A percentile compares a stretch with the other conserved stretches of the same genome.
These are phyloP conservation scores for Colletotrichum somersetense DNA, from an alignment of 2,329 filamentous ascomycete genomes.

Conservation along the genomic window DNA sequence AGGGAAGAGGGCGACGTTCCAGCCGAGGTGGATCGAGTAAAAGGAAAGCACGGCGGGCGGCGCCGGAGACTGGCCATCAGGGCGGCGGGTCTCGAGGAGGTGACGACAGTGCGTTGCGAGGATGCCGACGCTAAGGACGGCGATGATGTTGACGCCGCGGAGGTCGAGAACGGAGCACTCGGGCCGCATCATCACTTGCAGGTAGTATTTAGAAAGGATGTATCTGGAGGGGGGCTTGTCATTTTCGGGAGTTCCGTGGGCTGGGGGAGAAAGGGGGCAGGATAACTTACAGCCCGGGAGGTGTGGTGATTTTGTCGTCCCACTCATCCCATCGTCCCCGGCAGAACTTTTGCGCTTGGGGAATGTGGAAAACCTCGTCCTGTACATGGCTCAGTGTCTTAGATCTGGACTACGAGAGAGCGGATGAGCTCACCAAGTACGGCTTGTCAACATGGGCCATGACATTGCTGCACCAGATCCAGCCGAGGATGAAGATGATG, in stretches of 20 bases:
- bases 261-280: not conserved
- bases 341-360: constrained; percentile 92
- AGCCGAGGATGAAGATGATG: constrained; percentile 47
- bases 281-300: constrained; percentile 79
- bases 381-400: constrained; percentile 49
- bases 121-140: constrained; percentile 57
- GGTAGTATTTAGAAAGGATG: constrained; percentile 56
- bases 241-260: not conserved
- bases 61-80: constrained; percentile 9
- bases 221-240: constrained; percentile 54
- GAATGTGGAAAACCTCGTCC: constrained; percentile 91
- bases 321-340: constrained; percentile 79
- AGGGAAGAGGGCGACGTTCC: constrained; percentile 89
- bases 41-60: constrained; percentile 49
- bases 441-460: constrained; percentile 61
- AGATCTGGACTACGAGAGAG: fast-evolving
- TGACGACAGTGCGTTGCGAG: constrained; percentile 66
- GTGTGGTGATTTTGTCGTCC: constrained; percentile 98
- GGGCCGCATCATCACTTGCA: constrained; percentile 40
- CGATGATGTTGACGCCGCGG: constrained; percentile 62
- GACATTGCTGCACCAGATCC: constrained; percentile 56
- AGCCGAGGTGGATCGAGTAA: constrained; percentile 70
- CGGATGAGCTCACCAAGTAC: constrained; percentile 61
- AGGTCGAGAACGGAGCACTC: constrained; percentile 58
- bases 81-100: constrained; percentile 59